Evolutionary conservation across 257 asterid species (phyloP).

Genomic region (Ligustrum vulgare): DNA sequence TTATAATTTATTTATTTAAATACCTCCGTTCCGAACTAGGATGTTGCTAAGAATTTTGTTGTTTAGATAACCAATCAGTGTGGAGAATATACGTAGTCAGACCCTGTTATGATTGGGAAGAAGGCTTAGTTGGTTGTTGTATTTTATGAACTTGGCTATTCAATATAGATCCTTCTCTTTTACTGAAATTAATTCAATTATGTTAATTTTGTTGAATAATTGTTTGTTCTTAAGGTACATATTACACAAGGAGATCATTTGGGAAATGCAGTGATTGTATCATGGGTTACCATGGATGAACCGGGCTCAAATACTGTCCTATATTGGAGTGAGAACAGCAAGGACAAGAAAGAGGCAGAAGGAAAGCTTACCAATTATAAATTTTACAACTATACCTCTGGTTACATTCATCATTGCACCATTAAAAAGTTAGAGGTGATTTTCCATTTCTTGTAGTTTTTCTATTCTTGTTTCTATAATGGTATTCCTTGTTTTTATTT

Average conservation of each 20-base stretch:
- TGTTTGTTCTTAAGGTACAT: slow-evolving; percentile 56
- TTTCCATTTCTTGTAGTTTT: background rate
- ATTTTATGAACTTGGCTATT: background rate
- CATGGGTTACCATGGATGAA: slow-evolving; percentile 84
- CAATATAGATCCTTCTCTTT: background rate
- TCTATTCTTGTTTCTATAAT: background rate
- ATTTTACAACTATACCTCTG: slow-evolving; percentile 74
- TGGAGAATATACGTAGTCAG: background rate
- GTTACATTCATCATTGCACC: slow-evolving; percentile 74
- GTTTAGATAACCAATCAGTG: background rate
- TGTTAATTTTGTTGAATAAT: slow-evolving; percentile 7
- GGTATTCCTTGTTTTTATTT: background rate
- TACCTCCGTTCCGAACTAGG: too few relatives aligned
- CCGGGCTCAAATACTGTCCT: slow-evolving; percentile 57
- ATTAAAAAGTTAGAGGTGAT: slow-evolving; percentile 55
- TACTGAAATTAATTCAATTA: background rate
- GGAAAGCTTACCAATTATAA: slow-evolving; percentile 52
- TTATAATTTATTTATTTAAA: background rate
- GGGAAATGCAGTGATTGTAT: slow-evolving; percentile 84
- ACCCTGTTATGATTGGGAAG: background rate
- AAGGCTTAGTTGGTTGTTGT: background rate
- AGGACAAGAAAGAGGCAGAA: slow-evolving; percentile 33
- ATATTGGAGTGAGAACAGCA: slow-evolving; percentile 60
- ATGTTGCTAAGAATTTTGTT: too few relatives aligned
- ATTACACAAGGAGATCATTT: slow-evolving; percentile 86